Evolutionary conservation across 495 filamentous ascomycete genomes (phyloP), one percentile per base, ranked within the genome.

Genomic region (Friedmanniomyces endolithicus): DNA sequence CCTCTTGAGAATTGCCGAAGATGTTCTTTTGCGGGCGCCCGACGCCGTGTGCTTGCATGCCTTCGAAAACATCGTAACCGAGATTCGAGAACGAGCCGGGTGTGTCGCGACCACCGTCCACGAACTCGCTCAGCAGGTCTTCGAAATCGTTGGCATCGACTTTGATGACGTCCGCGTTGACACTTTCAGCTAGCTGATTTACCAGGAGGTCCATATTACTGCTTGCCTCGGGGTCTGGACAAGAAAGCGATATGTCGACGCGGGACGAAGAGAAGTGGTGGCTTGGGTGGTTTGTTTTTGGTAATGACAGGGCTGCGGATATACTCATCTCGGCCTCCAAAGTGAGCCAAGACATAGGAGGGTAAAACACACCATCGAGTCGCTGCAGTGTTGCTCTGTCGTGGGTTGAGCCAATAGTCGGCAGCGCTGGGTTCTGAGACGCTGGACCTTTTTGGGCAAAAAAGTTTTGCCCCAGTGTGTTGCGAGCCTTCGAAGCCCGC

Each of bases 121-220:
- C 55, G 64, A 86, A 87, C 59, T 83, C 77, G 27, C 81, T 85
- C 39, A 85, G 77, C 39, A 97, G 72, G 52, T 88, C 75, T 14
- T 88, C 85, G 58, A 98, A 75, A 65, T 88, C 86, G 57, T 85
- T 81, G 14, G 88, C 82, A 67, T 85, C 81, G 14, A 98, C 68
- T 22, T 78, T 77, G 33, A 98, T 71, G 6, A 96, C 64, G 66
- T 97, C 86, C n/a, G 89, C 82, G 31, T 72, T 69, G 12, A 84
- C 55, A 17, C 78, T 72, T 11, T 69, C 63, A 1, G 88, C 84
- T 29, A 86, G 67, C 27, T 67, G 70, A 43, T 77, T 71, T 8
- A 86, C 75, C 25, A 86, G 64, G 1, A 68, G 65, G 52, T 84
- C 74, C 35, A 90, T 67, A 52, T 80, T 78, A 29, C 68, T 62